Evolutionary conservation across 1,284 basidiomycete genomes (phyloP).

Genomic region (Ganoderma meredithae): DNA sequence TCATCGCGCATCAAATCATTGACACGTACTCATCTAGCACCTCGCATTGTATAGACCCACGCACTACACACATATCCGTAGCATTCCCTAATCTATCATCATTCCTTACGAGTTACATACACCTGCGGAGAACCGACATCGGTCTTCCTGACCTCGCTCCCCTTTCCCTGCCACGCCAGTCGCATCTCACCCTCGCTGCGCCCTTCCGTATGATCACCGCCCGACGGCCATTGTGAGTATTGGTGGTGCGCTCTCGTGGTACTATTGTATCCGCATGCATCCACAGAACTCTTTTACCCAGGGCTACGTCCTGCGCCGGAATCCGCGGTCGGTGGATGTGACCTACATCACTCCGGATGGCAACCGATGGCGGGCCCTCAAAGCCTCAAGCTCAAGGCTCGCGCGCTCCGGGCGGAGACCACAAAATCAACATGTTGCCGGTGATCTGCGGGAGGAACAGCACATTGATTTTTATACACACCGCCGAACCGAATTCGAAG

Average conservation of each 20-base stretch:
- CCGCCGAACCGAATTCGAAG: neutral
- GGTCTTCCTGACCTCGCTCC: neutral
- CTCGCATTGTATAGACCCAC: slow-evolving; percentile 12
- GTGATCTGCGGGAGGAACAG: neutral
- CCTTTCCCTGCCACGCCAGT: neutral
- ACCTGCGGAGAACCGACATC: neutral
- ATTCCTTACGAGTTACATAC: neutral
- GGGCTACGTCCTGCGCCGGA: neutral
- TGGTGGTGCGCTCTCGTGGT: neutral
- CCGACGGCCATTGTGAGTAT: neutral
- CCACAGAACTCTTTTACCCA: neutral
- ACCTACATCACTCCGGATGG: neutral
- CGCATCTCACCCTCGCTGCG: neutral
- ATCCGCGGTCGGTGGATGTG: neutral
- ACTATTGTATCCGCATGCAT: neutral
- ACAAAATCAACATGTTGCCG: neutral
- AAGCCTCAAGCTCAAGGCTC: neutral
- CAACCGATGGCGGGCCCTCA: neutral
- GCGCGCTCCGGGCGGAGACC: neutral
- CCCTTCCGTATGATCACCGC: neutral
- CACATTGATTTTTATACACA: neutral
- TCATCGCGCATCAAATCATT: slow-evolving; percentile 11
- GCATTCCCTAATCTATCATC: slow-evolving; percentile 5
- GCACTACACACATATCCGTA: neutral
- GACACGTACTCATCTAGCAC: slow-evolving; percentile 11